Evolutionary conservation across 192 early-diverging fungal genomes (phyloP).

Genomic region (Backusella sp.): DNA sequence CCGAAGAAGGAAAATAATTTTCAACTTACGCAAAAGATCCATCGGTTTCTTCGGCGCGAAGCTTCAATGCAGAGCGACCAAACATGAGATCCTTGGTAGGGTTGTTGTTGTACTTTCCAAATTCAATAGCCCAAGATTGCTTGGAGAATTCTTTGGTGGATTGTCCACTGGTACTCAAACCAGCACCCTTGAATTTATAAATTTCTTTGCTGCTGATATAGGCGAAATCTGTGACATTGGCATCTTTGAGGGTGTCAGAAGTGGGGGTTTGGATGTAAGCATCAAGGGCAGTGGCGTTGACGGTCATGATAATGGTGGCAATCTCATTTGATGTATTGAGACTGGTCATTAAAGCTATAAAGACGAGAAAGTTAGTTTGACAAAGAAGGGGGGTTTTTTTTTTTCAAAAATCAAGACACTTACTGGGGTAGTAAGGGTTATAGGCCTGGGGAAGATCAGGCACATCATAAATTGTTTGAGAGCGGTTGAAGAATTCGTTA

Average conservation of each 20-base stretch:
- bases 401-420: slow-evolving; percentile 18
- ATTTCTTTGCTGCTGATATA: slow-evolving; percentile 41
- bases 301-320: slow-evolving; percentile 43
- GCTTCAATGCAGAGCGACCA: slow-evolving; percentile 43
- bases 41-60: slow-evolving; percentile 47
- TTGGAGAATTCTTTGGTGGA: slow-evolving; percentile 50
- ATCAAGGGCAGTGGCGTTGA: slow-evolving; percentile 26
- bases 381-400: background rate
- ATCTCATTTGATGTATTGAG: slow-evolving; percentile 43
- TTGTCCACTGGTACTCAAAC: slow-evolving; percentile 43
- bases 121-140: slow-evolving; percentile 46
- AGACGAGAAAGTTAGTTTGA: background rate
- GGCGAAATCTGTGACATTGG: slow-evolving; percentile 29
- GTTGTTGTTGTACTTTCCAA: slow-evolving; percentile 39
- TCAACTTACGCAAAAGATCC: slow-evolving; percentile 31
- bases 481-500: slow-evolving; percentile 51
- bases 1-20: background rate
- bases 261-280: slow-evolving; percentile 30
- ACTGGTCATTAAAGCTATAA: slow-evolving; percentile 22
- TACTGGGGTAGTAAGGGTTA: slow-evolving; percentile 43
- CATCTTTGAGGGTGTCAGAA: slow-evolving; percentile 20
- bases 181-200: slow-evolving; percentile 36
- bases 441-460: slow-evolving; percentile 46
- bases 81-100: slow-evolving; percentile 13
- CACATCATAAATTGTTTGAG: slow-evolving; percentile 34